Base-by-base conservation (phyloP, 2,329 filamentous ascomycete genomes). In the Trichoderma sp. region DNA sequence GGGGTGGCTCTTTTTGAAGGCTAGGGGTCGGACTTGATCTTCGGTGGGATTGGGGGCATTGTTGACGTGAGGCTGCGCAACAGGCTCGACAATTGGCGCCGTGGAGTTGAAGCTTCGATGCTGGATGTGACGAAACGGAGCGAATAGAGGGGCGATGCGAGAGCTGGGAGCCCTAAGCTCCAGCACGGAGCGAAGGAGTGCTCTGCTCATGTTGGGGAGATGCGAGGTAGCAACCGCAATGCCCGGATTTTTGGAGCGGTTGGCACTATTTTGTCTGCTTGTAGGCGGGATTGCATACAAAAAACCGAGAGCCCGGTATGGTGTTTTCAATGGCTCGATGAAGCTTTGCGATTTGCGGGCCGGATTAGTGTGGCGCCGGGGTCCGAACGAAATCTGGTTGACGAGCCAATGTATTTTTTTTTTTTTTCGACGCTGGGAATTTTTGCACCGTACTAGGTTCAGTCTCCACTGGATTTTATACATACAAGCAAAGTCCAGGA, bases 151-250 rank as follows among this genome's bases (percentile, higher is more conserved):
- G 70, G 73, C 32, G 65, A 78, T 53, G 74, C 75, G 73, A 70
- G 73, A 57, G 76, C 75, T 75, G 64, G 85, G 81, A 70, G 83
- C 81, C 76, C 87, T 85, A 67, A 90, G 85, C 84, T 91, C 89
- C 81, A 90, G 80, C 61, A 89, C 82, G 81, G 89, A 90, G 84
- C 88, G 87, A 76, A 91, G 84, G 73, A 92, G 82, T 74, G 88
- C 85, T 79, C 88, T 85, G 79, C 86, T 88, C 87, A 89, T 88
- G 61, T 58, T 34, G 50, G 11, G 39, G 47, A 15, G 20, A 11
- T 66, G 26, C 8, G 23, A 57, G 3, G n/a, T 39, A 26, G 36
- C 53, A 67, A 78, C 74, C 71, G 75, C 76, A 76, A 73, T 63
- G 65, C 55, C 50, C 34, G n/a, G 15, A 12, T 15, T 36, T 36